These are phyloP conservation scores for Aspergillus olivimuriae DNA, from an alignment of 495 filamentous ascomycete species.

Conservation along the genomic window DNA sequence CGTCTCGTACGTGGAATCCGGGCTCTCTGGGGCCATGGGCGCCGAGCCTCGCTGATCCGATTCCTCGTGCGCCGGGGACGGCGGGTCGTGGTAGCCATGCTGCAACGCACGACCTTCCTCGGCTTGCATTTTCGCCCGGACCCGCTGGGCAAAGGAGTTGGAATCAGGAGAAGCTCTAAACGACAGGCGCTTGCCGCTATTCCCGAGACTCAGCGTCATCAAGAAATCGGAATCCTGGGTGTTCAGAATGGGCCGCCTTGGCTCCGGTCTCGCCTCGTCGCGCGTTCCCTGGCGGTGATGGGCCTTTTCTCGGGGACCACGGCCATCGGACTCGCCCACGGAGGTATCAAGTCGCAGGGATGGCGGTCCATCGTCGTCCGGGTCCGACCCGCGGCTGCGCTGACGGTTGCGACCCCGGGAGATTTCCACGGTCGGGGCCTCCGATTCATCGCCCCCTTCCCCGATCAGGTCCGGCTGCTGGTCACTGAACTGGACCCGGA, in stretches of 20 bases:
- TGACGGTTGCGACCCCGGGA: conserved; percentile 43
- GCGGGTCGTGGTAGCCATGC: conserved; percentile 28
- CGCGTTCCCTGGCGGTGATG: conserved; percentile 10
- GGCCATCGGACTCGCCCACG: conserved; percentile 21
- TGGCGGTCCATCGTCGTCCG: conserved; percentile 3
- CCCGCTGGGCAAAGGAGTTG: conserved; percentile 44
- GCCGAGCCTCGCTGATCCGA: conserved; percentile 8
- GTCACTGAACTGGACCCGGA: conserved; percentile 66
- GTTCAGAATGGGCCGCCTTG: conserved; percentile 26
- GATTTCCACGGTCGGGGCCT: conserved; percentile 62
- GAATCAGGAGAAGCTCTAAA: conserved; percentile 38
- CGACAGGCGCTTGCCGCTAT: conserved; percentile 34
- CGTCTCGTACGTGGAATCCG: conserved; percentile 23
- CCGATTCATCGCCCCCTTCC: conserved; percentile 78
- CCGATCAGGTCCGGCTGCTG: conserved; percentile 71
- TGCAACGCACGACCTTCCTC: conserved; percentile 68
- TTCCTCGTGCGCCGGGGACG: conserved; percentile 25
- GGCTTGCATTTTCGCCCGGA: conserved; percentile 65
- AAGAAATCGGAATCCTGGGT: conserved; percentile 35
- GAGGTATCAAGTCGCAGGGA: conserved; percentile 36
- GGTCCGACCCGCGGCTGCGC: conserved; percentile 20
- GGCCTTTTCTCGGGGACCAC: conserved; percentile 4
- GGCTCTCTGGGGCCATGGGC: conserved; percentile 16
- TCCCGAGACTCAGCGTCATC: conserved; percentile 25
- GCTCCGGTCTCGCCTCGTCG: conserved; percentile 11